Base-by-base conservation (phyloP, 768 basidiomycete genomes). In the Lactarius psammicola region DNA sequence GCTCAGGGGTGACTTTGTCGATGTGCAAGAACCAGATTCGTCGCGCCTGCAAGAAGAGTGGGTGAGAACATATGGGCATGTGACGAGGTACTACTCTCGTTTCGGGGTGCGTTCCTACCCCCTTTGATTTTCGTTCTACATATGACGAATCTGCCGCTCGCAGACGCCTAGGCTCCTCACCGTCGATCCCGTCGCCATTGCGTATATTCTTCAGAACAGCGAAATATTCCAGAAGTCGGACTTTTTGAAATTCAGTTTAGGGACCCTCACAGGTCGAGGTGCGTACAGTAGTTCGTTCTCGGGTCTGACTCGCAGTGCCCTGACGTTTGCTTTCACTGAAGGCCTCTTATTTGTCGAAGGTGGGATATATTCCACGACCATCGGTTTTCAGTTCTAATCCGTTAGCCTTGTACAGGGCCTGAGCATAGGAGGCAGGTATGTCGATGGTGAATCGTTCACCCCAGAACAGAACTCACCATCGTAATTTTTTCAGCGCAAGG, bases 171-270 rank as follows among this genome's bases (percentile, higher is more conserved):
- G 76, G 44, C 70, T 79, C 53, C 66, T 74, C 60, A 75, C 77
- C 5, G 65, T 73, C 23, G 80, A 81, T 67, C 72, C 78, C 2
- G 68, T 71, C 11, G 79, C 78, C 1, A 42, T 78, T 18, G 65
- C 71, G 4, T 74, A 78, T 58, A 72, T 80, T 40, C 69, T 80
- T 10, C 60, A 68, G 8, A 71, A 79, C 46, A 44, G 72, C 17
- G 70, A 76, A 34, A 66, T 68, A 51, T 76, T 72, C 58, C 75
- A 72, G 17, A 81, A 80, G 69, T 73, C 79, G 2, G 71, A 70
- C 9, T 1, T 65, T 23, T 26, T 69, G 18, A 56, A 59, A 33
- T 54, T 56, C 15, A 59, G 44, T 9, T 63, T 73, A 1, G 69
- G 70, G 10, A 1, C 1, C 15, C 6, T 71, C 18, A 62, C 66